phyloP scores from a whole-genome alignment of 2,329 filamentous ascomycete genomes.

The Volutella citrinella region DNA sequence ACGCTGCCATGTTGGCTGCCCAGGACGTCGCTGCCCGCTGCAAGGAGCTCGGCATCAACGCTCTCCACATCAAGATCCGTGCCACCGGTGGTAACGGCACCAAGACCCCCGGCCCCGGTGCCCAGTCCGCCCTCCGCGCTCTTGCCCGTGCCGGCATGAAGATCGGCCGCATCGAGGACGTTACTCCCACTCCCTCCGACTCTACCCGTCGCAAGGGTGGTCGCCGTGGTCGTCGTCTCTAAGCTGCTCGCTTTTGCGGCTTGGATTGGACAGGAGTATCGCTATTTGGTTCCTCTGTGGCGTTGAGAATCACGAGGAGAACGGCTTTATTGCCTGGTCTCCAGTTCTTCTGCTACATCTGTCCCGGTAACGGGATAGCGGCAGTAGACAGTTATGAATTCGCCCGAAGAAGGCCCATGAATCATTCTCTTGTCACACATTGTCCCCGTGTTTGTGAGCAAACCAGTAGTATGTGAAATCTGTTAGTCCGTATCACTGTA shows the following conservation, averaged over 20 bases:
- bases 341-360: conserved; percentile 51
- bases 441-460: no score
- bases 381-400: conserved; percentile 42
- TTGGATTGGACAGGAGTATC: conserved; percentile 36
- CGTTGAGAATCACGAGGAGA: conserved; percentile 71
- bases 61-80: conserved; percentile 99
- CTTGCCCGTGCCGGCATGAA: conserved; percentile 99
- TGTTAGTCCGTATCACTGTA: no score
- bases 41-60: conserved; percentile 73
- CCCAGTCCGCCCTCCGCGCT: conserved; percentile 97
- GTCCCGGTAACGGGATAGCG: conserved; percentile 26
- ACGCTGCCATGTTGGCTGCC: conserved; percentile 99
- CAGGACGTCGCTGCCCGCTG: conserved; percentile 92
- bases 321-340: conserved; percentile 66
- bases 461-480: no score
- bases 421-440: conserved; percentile 35
- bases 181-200: conserved; percentile 98
- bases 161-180: conserved; percentile 99
- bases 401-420: conserved; percentile 42
- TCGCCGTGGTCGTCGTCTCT: conserved; percentile 99
- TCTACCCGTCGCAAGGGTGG: conserved; percentile 99
- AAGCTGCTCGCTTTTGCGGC: conserved; percentile 40
- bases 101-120: conserved; percentile 99
- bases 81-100: conserved; percentile 99
- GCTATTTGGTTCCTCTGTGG: conserved; percentile 55